Conservation (phyloP, 768 basidiomycete species). For the Amanita brunnescens region DNA sequence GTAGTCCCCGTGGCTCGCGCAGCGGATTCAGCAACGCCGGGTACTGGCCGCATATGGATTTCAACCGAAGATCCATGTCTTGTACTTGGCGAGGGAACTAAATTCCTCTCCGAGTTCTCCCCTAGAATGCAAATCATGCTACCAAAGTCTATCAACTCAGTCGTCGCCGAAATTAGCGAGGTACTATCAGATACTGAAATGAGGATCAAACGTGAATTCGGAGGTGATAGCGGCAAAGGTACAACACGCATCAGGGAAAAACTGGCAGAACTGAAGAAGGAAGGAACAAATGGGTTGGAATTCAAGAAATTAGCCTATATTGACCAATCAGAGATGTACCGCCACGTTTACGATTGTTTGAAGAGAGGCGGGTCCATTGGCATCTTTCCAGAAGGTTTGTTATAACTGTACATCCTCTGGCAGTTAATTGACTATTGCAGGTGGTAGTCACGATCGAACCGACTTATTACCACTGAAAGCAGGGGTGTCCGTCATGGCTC, state of each 20-base stretch:
- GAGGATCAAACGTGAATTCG: constrained; percentile 80
- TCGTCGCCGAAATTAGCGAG: constrained; percentile 77
- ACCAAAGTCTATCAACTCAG: constrained; percentile 69
- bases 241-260: constrained; percentile 62
- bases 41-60: constrained; percentile 62
- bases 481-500: constrained; percentile 95
- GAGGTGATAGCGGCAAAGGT: constrained; percentile 69
- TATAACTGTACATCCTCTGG: no score
- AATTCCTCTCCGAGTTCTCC: constrained; percentile 62
- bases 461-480: constrained; percentile 96
- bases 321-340: constrained; percentile 93
- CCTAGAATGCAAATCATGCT: constrained; percentile 84
- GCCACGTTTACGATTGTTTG: constrained; percentile 80
- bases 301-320: constrained; percentile 85
- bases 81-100: constrained; percentile 76
- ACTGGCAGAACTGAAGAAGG: constrained; percentile 45
- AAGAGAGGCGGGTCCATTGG: constrained; percentile 87
- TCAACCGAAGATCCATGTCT: constrained; percentile 71
- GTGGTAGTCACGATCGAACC: constrained; percentile 96
- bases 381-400: constrained; percentile 92
- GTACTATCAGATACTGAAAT: constrained; percentile 84
- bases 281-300: constrained; percentile 54
- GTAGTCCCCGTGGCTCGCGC: constrained; percentile 91
- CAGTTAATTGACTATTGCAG: constrained; percentile 31
- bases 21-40: constrained; percentile 73